Percentiles rank a stretch among this genome's conserved stretches.
These are phyloP conservation scores for Spathaspora hagerdaliae DNA, from an alignment of 805 yeast species.

Conservation along the genomic window DNA sequence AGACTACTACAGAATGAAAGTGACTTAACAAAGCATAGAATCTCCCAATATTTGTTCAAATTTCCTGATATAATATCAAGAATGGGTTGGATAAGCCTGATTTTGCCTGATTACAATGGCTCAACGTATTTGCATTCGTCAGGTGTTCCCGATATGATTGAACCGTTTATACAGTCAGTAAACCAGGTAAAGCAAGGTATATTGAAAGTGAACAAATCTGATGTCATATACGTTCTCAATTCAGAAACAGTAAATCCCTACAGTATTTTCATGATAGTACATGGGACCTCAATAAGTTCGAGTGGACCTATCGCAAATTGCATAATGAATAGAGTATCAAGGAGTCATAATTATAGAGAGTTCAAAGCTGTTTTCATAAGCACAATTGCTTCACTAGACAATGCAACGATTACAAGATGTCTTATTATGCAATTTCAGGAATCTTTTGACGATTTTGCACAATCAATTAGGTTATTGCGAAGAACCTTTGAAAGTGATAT, in stretches of 20 bases:
- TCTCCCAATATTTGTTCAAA: neutral
- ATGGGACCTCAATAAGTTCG: neutral
- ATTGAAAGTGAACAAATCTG: slow-evolving; percentile 1
- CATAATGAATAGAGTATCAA: neutral
- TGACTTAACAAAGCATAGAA: neutral
- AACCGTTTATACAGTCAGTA: neutral
- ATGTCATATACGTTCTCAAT: slow-evolving; percentile 1
- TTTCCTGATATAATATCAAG: slow-evolving; percentile 1
- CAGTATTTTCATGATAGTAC: neutral
- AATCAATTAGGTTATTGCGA: neutral
- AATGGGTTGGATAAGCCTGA: slow-evolving; percentile 6
- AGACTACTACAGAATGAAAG: neutral
- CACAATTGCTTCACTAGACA: neutral
- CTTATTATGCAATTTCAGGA: neutral
- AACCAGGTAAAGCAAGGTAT: neutral
- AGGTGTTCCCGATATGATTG: neutral
- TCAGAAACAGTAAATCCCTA: slow-evolving; percentile 1
- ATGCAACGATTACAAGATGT: neutral
- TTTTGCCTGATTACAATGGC: slow-evolving; percentile 1
- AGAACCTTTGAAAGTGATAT: neutral
- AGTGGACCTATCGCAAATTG: neutral
- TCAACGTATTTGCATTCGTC: neutral
- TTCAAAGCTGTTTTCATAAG: neutral
- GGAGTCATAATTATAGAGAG: neutral
- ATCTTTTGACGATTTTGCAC: neutral